These are phyloP conservation scores for Aspergillus sp. DNA, from an alignment of 2,329 filamentous ascomycete genomes.

Conservation along the genomic window DNA sequence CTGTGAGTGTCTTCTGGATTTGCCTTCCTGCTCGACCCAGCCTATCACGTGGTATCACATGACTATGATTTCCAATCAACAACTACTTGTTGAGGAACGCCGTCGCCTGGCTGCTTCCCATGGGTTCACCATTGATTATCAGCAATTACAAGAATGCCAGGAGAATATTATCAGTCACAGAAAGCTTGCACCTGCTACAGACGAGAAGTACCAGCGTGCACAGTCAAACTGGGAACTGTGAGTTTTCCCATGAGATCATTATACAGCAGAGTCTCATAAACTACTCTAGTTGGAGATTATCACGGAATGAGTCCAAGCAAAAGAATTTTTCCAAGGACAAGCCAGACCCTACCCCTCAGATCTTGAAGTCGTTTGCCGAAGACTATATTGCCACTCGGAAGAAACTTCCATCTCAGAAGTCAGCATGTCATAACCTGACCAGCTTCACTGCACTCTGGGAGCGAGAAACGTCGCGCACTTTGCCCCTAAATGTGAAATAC, in stretches of 20 bases:
- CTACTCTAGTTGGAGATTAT: constrained; percentile 2
- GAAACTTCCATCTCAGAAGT: constrained; percentile 4
- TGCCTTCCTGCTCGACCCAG: no score
- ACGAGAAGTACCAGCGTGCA: neutral
- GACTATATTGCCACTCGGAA: constrained; percentile 5
- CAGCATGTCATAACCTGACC: constrained; percentile 4
- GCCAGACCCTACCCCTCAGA: constrained; percentile 1
- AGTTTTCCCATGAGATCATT: neutral
- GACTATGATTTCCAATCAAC: no score
- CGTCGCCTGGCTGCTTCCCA: no score
- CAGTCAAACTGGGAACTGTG: neutral
- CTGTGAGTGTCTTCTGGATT: no score
- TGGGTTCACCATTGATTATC: no score
- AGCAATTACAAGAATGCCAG: no score
- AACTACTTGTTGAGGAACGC: no score
- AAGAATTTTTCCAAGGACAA: constrained; percentile 4
- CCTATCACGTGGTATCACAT: no score
- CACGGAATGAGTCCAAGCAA: constrained; percentile 2
- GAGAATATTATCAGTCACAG: no score
- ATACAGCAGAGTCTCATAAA: no score
- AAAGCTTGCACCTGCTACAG: no score
- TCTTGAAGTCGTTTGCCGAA: constrained; percentile 10
- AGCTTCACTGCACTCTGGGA: constrained; percentile 9
- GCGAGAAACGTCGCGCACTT: constrained; percentile 7
- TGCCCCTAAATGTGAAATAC: constrained; percentile 5